A percentile compares a stretch with the other conserved stretches of the same genome.
Evolutionary conservation across 2,329 filamentous ascomycete species (phyloP).

Genomic region (Ophidiomyces ophidiicola): DNA sequence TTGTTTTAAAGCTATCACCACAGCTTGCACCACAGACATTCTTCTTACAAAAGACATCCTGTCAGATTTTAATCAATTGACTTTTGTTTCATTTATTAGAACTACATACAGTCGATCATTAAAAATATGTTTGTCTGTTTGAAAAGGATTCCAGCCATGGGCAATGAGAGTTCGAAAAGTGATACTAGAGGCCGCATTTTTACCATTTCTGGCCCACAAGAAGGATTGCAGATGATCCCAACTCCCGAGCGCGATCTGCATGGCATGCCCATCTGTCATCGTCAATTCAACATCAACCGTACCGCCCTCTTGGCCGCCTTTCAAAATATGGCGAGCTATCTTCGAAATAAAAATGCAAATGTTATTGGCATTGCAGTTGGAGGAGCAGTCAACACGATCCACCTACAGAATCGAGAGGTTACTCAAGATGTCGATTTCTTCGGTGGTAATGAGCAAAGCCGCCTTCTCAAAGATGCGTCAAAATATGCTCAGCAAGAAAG

Average conservation of each 20-base stretch:
- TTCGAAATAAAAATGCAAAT: constrained; percentile 6
- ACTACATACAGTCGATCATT: no score
- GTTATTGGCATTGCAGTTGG: constrained; percentile 15
- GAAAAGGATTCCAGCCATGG: no score
- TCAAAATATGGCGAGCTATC: constrained; percentile 9
- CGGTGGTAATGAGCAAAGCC: constrained; percentile 1
- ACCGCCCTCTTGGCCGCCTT: constrained; percentile 8
- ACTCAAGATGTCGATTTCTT: constrained; percentile 17
- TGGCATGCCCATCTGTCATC: neutral
- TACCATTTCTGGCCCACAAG: no score
- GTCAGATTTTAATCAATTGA: no score
- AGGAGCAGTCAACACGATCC: constrained; percentile 15
- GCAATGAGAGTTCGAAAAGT: no score
- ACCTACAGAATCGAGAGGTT: constrained; percentile 9
- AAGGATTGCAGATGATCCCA: constrained; percentile 5
- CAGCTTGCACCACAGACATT: no score
- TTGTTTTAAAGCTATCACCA: no score
- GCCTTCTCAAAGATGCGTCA: neutral
- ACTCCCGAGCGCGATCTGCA: neutral
- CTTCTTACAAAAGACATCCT: no score
- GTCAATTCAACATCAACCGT: constrained; percentile 9
- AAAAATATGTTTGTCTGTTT: no score
- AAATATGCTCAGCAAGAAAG: constrained; percentile 2
- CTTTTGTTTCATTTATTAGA: no score
- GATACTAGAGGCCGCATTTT: no score